Conservation (phyloP, 257 asterid species). For the Solanum rostratum region DNA sequence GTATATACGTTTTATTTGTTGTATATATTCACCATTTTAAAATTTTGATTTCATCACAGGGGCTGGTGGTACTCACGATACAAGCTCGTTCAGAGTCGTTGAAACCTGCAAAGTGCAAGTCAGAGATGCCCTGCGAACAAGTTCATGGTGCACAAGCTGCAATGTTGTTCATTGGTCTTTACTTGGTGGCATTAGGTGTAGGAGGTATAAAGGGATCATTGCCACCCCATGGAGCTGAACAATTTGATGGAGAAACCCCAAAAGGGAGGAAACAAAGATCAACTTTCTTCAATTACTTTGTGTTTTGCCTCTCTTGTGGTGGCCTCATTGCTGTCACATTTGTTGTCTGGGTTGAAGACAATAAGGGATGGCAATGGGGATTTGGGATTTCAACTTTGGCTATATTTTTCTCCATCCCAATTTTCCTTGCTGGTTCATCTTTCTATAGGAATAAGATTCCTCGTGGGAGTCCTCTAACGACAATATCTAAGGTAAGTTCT, state of each 20-base stretch:
- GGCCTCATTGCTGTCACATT: slow-evolving; percentile 74
- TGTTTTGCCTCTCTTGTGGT: slow-evolving; percentile 61
- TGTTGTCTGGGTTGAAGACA: slow-evolving; percentile 85
- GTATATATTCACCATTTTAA: not conserved
- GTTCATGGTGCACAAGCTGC: slow-evolving; percentile 69
- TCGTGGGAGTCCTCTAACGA: slow-evolving; percentile 59
- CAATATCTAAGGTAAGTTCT: slow-evolving; percentile 42
- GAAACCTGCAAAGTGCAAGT: slow-evolving; percentile 46
- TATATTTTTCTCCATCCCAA: slow-evolving; percentile 49
- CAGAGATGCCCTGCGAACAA: slow-evolving; percentile 25
- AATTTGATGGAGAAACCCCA: slow-evolving; percentile 49
- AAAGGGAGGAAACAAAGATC: slow-evolving; percentile 66
- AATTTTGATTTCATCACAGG: slow-evolving; percentile 24
- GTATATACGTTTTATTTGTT: not conserved
- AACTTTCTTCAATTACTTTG: slow-evolving; percentile 78
- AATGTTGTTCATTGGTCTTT: slow-evolving; percentile 53
- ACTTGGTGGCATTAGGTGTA: slow-evolving; percentile 59
- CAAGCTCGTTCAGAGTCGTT: slow-evolving; percentile 60
- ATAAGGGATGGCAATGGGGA: slow-evolving; percentile 95
- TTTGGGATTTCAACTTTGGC: slow-evolving; percentile 60
- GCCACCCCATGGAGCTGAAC: slow-evolving; percentile 79
- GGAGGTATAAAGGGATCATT: slow-evolving; percentile 82
- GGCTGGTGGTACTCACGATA: slow-evolving; percentile 52
- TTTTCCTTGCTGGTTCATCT: slow-evolving; percentile 49
- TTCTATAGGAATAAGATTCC: slow-evolving; percentile 61